phyloP scores from a whole-genome alignment of 192 early-diverging fungal species.

The Coemansia erecta region DNA sequence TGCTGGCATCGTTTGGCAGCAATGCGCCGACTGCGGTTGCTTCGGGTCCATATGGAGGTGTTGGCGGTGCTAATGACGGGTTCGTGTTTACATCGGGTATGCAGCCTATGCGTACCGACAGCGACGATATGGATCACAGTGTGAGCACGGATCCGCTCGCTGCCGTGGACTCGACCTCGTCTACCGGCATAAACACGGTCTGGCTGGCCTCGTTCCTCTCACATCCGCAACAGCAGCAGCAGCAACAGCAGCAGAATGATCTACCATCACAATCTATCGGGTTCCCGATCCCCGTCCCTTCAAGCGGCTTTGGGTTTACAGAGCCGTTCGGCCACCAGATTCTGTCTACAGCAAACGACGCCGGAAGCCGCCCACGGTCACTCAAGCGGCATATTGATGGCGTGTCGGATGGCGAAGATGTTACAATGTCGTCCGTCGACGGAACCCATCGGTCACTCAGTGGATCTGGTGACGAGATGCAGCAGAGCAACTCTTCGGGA shows the following conservation, averaged over 20 bases:
- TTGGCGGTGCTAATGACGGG: not conserved
- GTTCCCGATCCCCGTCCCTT: not conserved
- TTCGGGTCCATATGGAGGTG: not conserved
- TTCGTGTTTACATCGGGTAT: not conserved
- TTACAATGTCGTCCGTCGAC: conserved; percentile 14
- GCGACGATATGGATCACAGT: not conserved
- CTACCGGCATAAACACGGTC: conserved; percentile 11
- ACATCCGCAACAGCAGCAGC: conserved; percentile 29
- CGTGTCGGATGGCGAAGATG: conserved; percentile 18
- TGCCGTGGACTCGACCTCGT: conserved; percentile 5
- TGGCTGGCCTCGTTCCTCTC: conserved; percentile 44
- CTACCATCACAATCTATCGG: not conserved
- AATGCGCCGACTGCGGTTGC: not conserved
- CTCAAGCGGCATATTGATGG: conserved; percentile 46
- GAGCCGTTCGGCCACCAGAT: no score
- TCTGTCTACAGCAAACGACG: not conserved
- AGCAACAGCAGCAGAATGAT: conserved; percentile 14
- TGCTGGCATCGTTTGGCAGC: not conserved
- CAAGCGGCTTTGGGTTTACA: not conserved
- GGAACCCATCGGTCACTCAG: conserved; percentile 15
- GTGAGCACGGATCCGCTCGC: not conserved
- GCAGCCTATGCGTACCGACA: conserved; percentile 2
- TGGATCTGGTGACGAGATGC: conserved; percentile 21
- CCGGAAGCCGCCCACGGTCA: conserved; percentile 17
- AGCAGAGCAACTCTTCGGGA: not conserved